Base-by-base conservation (phyloP, 192 early-diverging fungal genomes). In the Rhizophagus sp. region DNA sequence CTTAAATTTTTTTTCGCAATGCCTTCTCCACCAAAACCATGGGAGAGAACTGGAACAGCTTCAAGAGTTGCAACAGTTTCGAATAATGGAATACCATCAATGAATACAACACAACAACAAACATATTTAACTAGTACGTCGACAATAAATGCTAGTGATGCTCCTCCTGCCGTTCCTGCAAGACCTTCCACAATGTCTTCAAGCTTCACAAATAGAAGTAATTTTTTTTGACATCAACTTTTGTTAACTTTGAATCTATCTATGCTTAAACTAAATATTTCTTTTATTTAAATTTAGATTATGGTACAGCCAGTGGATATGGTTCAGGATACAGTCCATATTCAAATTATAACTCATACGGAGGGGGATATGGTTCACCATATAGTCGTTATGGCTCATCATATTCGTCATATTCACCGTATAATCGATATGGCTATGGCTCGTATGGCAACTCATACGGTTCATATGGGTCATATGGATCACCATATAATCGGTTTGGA, bases 21-120 rank as follows among this genome's bases (percentile, higher is more conserved):
- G 88, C 87, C 87, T 27, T 91, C 89, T 47, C 91, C 92, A 62
- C 91, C 88, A 80, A 92, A 95, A 79, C 94, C 94, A 57, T 95
- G 94, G 94, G 94, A 95, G 82, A 80, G 84, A 73, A 88, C 88
- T n/a, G 83, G 85, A 50, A 82, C 72, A 41, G 84, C 81, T 36
- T 76, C 83, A 39, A 57, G 79, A 19, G 78, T 84, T 33, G 80
- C 84, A 4, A 81, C 82, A 10, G 66, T 12, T 47, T 12, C 84
- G 71, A 73, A 86, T 52, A 74, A 83, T 25, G 75, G 81, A 19
- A 50, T 82, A 19, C 62, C 88, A 11, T 22, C 82, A 4, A 73
- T 87, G 13, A 82, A 86, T 22, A 61, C 85, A 61, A 71, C 83
- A 4, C 44, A 78, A 39, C 62, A 79, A 34, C 87, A 34, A 73